A percentile compares a stretch with the other conserved stretches of the same genome.
These are phyloP conservation scores for Leccinum longicurvipes DNA, from an alignment of 768 basidiomycete genomes.

Conservation along the genomic window DNA sequence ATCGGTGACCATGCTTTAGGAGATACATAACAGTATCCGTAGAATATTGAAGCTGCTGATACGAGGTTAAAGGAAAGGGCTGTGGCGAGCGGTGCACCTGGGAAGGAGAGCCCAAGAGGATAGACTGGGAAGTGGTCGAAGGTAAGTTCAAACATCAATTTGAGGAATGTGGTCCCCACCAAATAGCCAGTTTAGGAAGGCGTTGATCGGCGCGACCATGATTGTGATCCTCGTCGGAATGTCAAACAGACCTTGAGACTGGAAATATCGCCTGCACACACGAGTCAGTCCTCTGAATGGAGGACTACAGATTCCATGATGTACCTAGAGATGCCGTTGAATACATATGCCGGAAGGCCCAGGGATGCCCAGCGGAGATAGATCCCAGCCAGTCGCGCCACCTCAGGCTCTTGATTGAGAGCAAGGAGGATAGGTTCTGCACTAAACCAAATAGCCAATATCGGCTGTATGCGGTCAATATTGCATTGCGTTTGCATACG, in stretches of 20 bases:
- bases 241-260: slow-evolving; percentile 82
- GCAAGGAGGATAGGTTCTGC: slow-evolving; percentile 74
- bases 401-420: slow-evolving; percentile 78
- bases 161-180: slow-evolving; percentile 41
- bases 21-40: slow-evolving; percentile 60
- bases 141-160: not conserved
- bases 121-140: slow-evolving; percentile 24
- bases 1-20: slow-evolving; percentile 71
- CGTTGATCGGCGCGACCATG: slow-evolving; percentile 83
- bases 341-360: slow-evolving; percentile 74
- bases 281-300: not conserved
- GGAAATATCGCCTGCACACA: slow-evolving; percentile 47
- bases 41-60: slow-evolving; percentile 54
- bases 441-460: slow-evolving; percentile 75
- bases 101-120: slow-evolving; percentile 77
- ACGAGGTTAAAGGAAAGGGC: slow-evolving; percentile 89
- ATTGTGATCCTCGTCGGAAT: slow-evolving; percentile 83
- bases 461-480: slow-evolving; percentile 36
- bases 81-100: slow-evolving; percentile 90
- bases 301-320: not conserved
- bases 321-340: slow-evolving; percentile 53
- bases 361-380: slow-evolving; percentile 77
- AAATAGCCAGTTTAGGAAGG: slow-evolving; percentile 78
- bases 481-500: not conserved
- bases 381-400: slow-evolving; percentile 69